phyloP scores from a whole-genome alignment of 768 basidiomycete genomes.

The Cubamyces lactineus region DNA sequence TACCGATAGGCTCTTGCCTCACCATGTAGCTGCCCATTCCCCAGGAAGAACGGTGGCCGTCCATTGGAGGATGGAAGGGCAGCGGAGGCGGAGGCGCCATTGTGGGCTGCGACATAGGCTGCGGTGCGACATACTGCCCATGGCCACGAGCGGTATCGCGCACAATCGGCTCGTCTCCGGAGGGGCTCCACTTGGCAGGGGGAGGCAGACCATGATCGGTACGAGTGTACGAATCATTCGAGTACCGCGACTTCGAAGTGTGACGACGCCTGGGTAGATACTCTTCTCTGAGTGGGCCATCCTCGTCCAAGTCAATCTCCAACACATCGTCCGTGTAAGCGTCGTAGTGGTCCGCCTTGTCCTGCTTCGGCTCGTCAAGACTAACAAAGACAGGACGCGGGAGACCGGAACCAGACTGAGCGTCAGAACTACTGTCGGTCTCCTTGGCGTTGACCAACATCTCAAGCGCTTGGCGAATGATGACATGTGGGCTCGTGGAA shows the following conservation, averaged over 20 bases:
- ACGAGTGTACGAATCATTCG: conserved; percentile 23
- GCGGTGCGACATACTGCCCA: conserved; percentile 59
- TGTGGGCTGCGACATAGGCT: conserved; percentile 34
- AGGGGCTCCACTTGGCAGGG: conserved; percentile 81
- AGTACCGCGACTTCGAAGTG: conserved; percentile 39
- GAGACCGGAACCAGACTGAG: conserved; percentile 30
- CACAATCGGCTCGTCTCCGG: conserved; percentile 74
- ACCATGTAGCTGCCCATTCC: conserved; percentile 29
- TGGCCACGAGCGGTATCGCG: conserved; percentile 53
- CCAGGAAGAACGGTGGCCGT: conserved; percentile 36
- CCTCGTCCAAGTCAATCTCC: conserved; percentile 82
- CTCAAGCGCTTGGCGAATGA: conserved; percentile 71
- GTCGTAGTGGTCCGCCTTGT: conserved; percentile 44
- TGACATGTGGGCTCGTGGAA: conserved; percentile 67
- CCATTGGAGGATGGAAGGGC: conserved; percentile 37
- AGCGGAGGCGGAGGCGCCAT: conserved; percentile 51
- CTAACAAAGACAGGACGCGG: conserved; percentile 75
- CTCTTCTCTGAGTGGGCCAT: conserved; percentile 81
- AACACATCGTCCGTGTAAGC: conserved; percentile 44
- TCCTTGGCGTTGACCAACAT: conserved; percentile 61
- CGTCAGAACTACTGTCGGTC: conserved; percentile 23
- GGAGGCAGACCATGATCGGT: conserved; percentile 56
- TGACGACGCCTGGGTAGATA: conserved; percentile 74
- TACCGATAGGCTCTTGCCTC: conserved; percentile 20
- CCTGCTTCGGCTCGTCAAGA: conserved; percentile 63